Base-by-base conservation (phyloP, 768 basidiomycete genomes). In the Clavaria fumosa region DNA sequence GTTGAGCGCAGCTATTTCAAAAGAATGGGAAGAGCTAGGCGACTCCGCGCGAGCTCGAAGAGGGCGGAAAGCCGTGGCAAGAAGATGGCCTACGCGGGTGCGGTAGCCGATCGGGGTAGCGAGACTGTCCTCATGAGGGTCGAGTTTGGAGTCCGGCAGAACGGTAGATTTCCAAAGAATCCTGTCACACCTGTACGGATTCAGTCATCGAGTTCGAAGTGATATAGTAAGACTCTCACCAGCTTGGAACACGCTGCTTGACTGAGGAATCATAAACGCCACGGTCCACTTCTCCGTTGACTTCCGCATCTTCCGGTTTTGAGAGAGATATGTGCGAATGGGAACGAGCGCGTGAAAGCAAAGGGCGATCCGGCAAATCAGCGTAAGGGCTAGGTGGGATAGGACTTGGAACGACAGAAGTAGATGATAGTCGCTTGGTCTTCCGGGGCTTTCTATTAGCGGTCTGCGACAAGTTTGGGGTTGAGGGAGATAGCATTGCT, bases 231-330 rank as follows among this genome's bases (percentile, higher is more conserved):
- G 26, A 9, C 26, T 28, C 72, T 34, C 46, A 80, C 84, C 84
- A 86, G 53, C 82, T 83, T 4, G 84, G 84, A 18, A 86, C 84
- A 14, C 84, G 75, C 47, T 73, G 70, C 54, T 88, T 86, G 47
- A 70, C 62, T 7, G 83, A 86, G 19, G 78, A 75, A 54, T 88
- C 84, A 49, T 85, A 86, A 3, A 81, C 74, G 12, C 77, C 79
- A 47, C 65, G 67, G 28, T 70, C 70, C 22, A 65, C 66, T 1
- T 56, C 53, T 23, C 58, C 55, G 19, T 59, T 55, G 3, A 58
- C 55, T 20, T 57, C 54, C 23, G 54, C 45, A 38, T 54, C 60
- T 4, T 18, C 11, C 10, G 20, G 28, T 4, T 22, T 11, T 26
- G 14, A 23, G 17, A 61, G 60, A 44, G 56, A 59, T 9, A 53